Evolutionary conservation across 768 basidiomycete genomes (phyloP), one percentile per base, ranked within the genome.

Genomic region (Candolleomyces eurysporus): DNA sequence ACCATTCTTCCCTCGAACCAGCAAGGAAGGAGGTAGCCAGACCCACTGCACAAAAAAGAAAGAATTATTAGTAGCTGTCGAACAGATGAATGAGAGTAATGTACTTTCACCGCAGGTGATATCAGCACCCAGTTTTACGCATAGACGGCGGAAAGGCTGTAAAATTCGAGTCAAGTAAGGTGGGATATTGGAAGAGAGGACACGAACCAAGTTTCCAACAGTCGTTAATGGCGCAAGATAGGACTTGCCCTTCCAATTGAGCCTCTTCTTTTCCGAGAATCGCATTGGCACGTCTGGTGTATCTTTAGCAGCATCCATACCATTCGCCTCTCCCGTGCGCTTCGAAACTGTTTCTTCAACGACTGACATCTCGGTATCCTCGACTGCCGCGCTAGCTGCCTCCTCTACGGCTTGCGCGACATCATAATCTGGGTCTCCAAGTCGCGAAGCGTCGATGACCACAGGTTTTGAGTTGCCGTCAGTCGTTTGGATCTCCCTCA

Each of bases 81-180:
- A 26, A 32, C 43, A 30, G 26, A 16, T 48, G 32, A 4, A 57
- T 17, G 21, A 48, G 9, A 4, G 39, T 30, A 59, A 68, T 83
- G 58, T 67, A 91, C 90, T 98, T 75, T 98, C 96, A 26, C 94
- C 94, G 64, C 93, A 95, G 3, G 95, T 96, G 66, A 98, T 97
- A 64, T 96, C 95, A 2, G 91, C 94, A 14, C 96, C 96, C 61
- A 90, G 87, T 26, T 84, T 78, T 9, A 91, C 88, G 66, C 94
- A 97, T 7, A 98, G 76, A 11, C 96, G 84, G 17, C 97, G 87
- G 80, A 98, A 99, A 2, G 97, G 97, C 90, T 96, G n/a, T n/a
- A n/a, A n/a, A n/a, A n/a, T n/a, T n/a, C n/a, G n/a, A n/a, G n/a
- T n/a, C n/a, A n/a, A n/a, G n/a, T n/a, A n/a, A n/a, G n/a, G n/a